Evolutionary conservation across 352 stramenopile species (phyloP), one percentile per base, ranked within the genome.

Genomic region (Phytophthora pisi): DNA sequence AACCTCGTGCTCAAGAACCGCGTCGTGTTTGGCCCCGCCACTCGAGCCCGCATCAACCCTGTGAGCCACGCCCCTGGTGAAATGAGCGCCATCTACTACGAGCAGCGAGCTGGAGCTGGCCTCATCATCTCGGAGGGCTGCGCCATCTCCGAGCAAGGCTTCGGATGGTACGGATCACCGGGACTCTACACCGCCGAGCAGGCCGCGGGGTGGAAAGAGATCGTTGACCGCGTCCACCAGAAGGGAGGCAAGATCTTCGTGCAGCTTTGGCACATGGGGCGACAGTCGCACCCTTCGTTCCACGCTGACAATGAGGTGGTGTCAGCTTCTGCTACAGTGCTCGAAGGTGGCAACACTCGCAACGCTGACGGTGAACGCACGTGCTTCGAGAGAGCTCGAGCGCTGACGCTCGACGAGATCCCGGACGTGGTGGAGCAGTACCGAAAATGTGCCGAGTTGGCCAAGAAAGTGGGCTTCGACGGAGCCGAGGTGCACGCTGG

Each of bases 181-280:
- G 77, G 45, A 15, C 75, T 91, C 24, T 84, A 80, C 57, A 72
- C 46, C 9, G 54, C 76, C 8, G 67, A 74, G 10, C 79, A 91
- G 26, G 70, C 40, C 36, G 47, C 23, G 1, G 72, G 57, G 10
- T 91, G 82, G 82, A 84, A 86, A 31, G 62, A 66, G 38, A 59
- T 91, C 10, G 66, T 78, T 0, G 75, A 95, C 43, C 54, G 63
- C 11, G 81, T 97, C 1, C 90, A 97, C 65, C 59, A 68, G 5
- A 92, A 92, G 42, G 81, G 74, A 56, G 81, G 81, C 59, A 78
- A 81, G 34, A 96, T 97, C 57, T 91, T 86, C 51, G 50, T 84
- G 47, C 90, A 97, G 69, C 67, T 97, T 3, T 96, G 89, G 89
- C 90, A 97, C 66, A 79, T 84, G 51, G 91, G 90, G 9, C 75